Percentiles rank a stretch among this genome's conserved stretches.
phyloP scores from a whole-genome alignment of 805 yeast species.

The Ogataea degrootiae region DNA sequence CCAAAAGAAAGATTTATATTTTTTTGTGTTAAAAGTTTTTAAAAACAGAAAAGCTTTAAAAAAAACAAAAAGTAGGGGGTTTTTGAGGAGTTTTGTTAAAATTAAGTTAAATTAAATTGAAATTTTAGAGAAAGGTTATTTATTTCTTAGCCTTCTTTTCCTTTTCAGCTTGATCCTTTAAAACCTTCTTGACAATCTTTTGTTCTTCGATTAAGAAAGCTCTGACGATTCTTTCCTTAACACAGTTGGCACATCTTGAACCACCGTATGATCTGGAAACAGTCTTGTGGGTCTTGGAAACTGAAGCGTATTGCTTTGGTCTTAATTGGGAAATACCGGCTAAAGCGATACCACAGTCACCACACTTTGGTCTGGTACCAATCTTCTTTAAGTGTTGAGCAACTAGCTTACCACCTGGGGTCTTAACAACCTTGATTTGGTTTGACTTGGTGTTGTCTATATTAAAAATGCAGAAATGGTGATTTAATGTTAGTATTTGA shows the following conservation, averaged over 20 bases:
- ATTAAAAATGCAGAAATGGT: neutral
- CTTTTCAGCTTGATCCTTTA: conserved; percentile 92
- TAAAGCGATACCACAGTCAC: conserved; percentile 73
- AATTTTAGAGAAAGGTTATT: conserved; percentile 1
- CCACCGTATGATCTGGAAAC: conserved; percentile 99
- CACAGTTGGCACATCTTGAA: conserved; percentile 96
- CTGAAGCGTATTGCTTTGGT: conserved; percentile 96
- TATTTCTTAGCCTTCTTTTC: conserved; percentile 55
- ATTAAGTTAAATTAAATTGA: neutral
- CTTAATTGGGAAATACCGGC: conserved; percentile 83
- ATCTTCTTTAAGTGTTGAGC: conserved; percentile 96
- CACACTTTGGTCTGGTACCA: conserved; percentile 85
- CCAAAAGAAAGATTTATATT: too few relatives aligned
- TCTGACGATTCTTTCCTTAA: conserved; percentile 98
- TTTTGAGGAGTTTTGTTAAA: neutral
- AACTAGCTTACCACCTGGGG: conserved; percentile 99
- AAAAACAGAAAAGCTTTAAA: neutral
- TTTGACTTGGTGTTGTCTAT: conserved; percentile 98
- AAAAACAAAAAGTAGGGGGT: neutral
- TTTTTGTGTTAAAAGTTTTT: too few relatives aligned
- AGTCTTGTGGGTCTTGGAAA: conserved; percentile 95
- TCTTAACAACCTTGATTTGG: conserved; percentile 99
- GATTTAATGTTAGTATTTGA: conserved; percentile 15
- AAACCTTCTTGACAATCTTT: conserved; percentile 98
- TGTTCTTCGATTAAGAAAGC: conserved; percentile 99